A percentile compares a stretch with the other conserved stretches of the same genome.
These are phyloP conservation scores for Hortiboletus campestris DNA, from an alignment of 768 basidiomycete genomes.

Conservation along the genomic window DNA sequence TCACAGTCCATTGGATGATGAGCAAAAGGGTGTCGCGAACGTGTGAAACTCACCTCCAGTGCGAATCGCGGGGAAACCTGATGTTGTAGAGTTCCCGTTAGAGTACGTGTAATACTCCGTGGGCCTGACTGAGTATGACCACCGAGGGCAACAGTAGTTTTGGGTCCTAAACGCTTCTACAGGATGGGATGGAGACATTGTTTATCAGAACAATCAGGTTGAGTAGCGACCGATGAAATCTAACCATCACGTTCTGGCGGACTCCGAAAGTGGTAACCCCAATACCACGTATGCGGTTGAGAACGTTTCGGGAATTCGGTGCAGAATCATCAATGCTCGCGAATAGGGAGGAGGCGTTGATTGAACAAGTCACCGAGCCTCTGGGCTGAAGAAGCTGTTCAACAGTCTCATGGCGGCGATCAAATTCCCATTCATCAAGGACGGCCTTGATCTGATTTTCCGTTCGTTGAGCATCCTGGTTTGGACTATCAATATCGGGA, in stretches of 20 bases:
- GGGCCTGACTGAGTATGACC: constrained; percentile 34
- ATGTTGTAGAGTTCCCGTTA: constrained; percentile 72
- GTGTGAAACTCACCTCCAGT: constrained; percentile 39
- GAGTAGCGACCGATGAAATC: constrained; percentile 13
- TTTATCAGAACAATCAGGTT: constrained; percentile 23
- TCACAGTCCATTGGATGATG: constrained; percentile 7
- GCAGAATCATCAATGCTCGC: constrained; percentile 32
- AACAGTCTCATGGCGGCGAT: constrained; percentile 36
- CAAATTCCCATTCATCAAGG: constrained; percentile 41
- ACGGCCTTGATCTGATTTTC: constrained; percentile 46
- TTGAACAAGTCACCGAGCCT: constrained; percentile 42
- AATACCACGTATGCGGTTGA: constrained; percentile 38
- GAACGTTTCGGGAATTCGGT: constrained; percentile 26
- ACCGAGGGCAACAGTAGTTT: constrained; percentile 42
- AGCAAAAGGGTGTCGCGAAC: constrained; percentile 10
- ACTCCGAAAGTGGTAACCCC: constrained; percentile 36
- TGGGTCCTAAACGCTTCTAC: constrained; percentile 49
- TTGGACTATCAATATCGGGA: constrained; percentile 18
- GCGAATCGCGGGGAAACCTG: constrained; percentile 67
- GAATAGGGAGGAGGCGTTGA: constrained; percentile 53
- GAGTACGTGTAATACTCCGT: constrained; percentile 35
- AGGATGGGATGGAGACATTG: constrained; percentile 16
- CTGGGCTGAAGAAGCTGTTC: constrained; percentile 43
- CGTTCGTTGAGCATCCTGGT: constrained; percentile 21
- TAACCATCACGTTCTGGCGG: constrained; percentile 46